Percentiles rank a stretch among this genome's conserved stretches.
These are phyloP conservation scores for Trametes villosa DNA, from an alignment of 768 basidiomycete genomes.

Conservation along the genomic window DNA sequence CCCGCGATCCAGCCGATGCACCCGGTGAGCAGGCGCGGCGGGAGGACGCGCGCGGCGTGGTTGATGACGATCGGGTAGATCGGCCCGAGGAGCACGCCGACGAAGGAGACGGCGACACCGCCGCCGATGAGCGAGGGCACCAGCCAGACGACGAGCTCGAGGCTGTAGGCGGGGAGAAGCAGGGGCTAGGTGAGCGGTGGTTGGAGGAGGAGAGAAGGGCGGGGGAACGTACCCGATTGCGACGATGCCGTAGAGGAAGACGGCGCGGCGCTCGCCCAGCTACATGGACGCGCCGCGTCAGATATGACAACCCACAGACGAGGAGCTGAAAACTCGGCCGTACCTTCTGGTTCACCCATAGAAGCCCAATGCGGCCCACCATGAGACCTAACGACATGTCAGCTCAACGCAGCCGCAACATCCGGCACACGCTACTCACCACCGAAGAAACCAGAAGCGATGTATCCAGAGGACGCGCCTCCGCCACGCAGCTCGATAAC, in stretches of 20 bases:
- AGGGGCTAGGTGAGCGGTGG: not conserved
- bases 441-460: conserved; percentile 54
- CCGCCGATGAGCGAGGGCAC: conserved; percentile 54
- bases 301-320: too few relatives aligned
- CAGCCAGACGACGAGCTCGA: conserved; percentile 63
- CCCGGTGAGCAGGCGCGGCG: conserved; percentile 45
- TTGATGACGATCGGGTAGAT: conserved; percentile 51
- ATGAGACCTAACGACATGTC: conserved; percentile 44
- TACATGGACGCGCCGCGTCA: too few relatives aligned
- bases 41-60: conserved; percentile 45
- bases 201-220: not conserved
- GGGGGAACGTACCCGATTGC: conserved; percentile 39
- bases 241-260: conserved; percentile 42
- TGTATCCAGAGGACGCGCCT: conserved; percentile 52
- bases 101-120: conserved; percentile 55
- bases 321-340: not conserved
- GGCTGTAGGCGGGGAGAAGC: conserved; percentile 38
- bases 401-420: not conserved
- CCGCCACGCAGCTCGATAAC: conserved; percentile 49
- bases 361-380: conserved; percentile 53
- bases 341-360: conserved; percentile 53
- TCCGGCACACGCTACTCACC: conserved; percentile 26
- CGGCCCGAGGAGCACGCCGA: conserved; percentile 58
- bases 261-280: conserved; percentile 44
- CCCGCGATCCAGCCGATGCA: conserved; percentile 56